These are phyloP conservation scores for Schwanniomyces vanrijiae DNA, from an alignment of 805 yeast genomes.

Conservation along the genomic window DNA sequence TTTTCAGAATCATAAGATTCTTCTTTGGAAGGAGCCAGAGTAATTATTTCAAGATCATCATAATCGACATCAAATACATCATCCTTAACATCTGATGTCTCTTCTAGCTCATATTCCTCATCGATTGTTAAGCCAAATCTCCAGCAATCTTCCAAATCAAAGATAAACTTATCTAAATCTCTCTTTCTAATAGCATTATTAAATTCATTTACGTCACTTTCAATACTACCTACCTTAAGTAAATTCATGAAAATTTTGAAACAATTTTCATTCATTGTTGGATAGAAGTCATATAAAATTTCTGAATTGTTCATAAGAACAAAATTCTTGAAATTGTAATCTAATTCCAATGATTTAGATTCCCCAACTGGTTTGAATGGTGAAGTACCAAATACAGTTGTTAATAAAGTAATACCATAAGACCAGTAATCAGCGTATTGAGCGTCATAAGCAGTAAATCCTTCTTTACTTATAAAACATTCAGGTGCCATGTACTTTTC, in stretches of 20 bases:
- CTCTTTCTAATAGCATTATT: conserved; percentile 27
- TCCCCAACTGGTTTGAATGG: conserved; percentile 44
- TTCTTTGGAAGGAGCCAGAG: conserved; percentile 1
- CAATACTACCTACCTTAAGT: conserved; percentile 36
- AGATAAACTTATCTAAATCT: conserved; percentile 33
- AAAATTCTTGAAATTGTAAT: conserved; percentile 46
- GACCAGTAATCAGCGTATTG: conserved; percentile 56
- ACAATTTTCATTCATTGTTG: conserved; percentile 43
- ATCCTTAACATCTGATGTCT: conserved; percentile 15
- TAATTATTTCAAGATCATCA: conserved; percentile 8
- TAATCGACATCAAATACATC: conserved; percentile 40
- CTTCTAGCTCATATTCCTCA: conserved; percentile 37
- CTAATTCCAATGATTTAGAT: conserved; percentile 23
- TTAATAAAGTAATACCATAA: conserved; percentile 50
- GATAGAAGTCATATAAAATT: conserved; percentile 50
- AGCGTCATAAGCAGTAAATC: conserved; percentile 36
- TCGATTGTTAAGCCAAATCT: conserved; percentile 46
- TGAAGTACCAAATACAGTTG: conserved; percentile 50
- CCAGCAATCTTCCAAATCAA: conserved; percentile 27
- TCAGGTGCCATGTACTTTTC: conserved; percentile 62
- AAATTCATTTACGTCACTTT: conserved; percentile 27
- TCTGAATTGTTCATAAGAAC: conserved; percentile 34
- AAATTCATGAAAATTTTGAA: conserved; percentile 42
- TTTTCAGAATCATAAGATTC: conserved; percentile 4
- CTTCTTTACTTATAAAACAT: conserved; percentile 22